Base-by-base conservation (phyloP, 805 yeast species). In the Kluyveromyces lactis region DNA sequence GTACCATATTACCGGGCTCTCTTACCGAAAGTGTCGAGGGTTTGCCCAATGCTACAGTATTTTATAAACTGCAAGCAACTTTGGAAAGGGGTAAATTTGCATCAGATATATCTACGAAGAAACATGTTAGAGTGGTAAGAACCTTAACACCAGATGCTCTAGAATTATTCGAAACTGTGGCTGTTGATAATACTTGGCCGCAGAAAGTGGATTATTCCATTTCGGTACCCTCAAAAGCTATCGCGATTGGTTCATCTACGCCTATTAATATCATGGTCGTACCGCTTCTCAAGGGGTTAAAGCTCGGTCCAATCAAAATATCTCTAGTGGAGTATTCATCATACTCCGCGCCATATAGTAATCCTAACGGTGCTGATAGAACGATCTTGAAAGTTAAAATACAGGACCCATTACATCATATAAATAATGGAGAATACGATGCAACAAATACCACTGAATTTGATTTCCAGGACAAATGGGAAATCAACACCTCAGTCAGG, bases 151-250 rank as follows among this genome's bases (percentile, higher is more conserved):
- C 95, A 0, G 97, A 90, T 58, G 74, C 94, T 1, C 73, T 84
- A 3, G 97, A 92, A 52, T 67, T 87, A 18, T 73, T 94, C 0
- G 97, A 90, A 59, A 86, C 97, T 0, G 84, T 89, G 50, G 85
- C 95, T 0, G 94, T 90, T 24, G 95, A 87, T 55, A 90, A 90
- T 57, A 80, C 89, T 1, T 90, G 97, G 97, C 97, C 97, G 2
- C 68, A 78, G 33, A 92, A 92, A 56, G 86, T 90, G 24, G 97
- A 90, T 53, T 90, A 90, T 58, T 74, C 86, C 2, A 77, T 92
- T 43, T 81, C 85, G 39, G 79, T 85, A 4, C 97, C 97, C 0
- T 71, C 86, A 18, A 81, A 85, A 52, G 95, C 97, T 0, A 73
- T 86, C 18, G 94, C 97, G 0, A 79, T 92, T 31, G 98, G 98